Conservation (phyloP, 768 basidiomycete genomes). For the Tricholomella constricta region DNA sequence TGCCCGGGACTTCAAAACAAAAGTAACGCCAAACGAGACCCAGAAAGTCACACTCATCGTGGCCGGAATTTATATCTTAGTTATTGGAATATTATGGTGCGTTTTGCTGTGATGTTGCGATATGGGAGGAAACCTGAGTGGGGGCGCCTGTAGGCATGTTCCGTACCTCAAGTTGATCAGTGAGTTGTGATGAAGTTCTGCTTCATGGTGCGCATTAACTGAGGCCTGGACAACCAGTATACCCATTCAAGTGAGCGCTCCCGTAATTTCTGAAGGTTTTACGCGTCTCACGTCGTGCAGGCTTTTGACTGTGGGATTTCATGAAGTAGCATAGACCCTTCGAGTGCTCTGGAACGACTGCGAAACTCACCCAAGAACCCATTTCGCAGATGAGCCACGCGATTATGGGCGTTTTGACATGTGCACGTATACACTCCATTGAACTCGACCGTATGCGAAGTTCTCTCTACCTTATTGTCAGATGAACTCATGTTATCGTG, state of each 20-base stretch:
- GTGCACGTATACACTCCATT: conserved; percentile 83
- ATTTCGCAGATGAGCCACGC: conserved; percentile 80
- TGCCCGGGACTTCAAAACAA: conserved; percentile 42
- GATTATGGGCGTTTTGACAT: conserved; percentile 75
- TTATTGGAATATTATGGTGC: conserved; percentile 81
- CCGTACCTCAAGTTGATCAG: conserved; percentile 72
- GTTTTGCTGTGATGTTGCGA: conserved; percentile 18
- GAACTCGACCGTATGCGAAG: conserved; percentile 77
- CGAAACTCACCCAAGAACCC: not conserved
- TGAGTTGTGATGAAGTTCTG: conserved; percentile 37
- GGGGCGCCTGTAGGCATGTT: conserved; percentile 59
- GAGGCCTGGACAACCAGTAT: conserved; percentile 50
- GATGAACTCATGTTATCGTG: not conserved
- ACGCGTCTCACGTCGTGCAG: conserved; percentile 33
- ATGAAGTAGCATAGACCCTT: conserved; percentile 59
- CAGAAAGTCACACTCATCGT: conserved; percentile 80
- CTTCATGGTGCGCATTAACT: not conserved
- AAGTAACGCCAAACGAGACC: conserved; percentile 67
- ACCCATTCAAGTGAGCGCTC: conserved; percentile 83
- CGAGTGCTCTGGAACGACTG: not conserved
- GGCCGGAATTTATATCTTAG: conserved; percentile 72
- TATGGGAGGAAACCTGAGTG: not conserved
- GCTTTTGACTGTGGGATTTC: conserved; percentile 84
- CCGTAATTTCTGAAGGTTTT: not conserved
- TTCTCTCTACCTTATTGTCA: conserved; percentile 5